phyloP scores from a whole-genome alignment of 2,329 filamentous ascomycete species.

The Cryphonectria carpinicola region DNA sequence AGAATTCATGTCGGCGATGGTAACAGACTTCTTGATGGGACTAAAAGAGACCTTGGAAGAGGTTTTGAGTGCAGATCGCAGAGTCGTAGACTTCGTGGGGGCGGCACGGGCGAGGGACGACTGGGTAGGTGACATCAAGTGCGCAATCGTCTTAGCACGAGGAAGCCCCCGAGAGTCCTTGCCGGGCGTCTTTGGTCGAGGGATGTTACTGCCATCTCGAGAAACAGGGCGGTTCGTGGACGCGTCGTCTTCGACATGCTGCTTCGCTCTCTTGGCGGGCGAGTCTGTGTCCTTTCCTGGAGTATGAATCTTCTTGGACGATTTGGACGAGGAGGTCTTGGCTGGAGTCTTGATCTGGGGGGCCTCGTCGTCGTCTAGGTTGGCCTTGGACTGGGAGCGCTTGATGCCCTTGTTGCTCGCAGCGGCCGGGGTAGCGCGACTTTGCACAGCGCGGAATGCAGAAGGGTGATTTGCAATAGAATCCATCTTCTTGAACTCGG shows the following conservation, averaged over 20 bases:
- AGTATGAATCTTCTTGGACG: conserved; percentile 36
- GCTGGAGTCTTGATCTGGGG: conserved; percentile 46
- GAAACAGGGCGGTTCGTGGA: conserved; percentile 67
- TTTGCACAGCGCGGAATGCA: conserved; percentile 66
- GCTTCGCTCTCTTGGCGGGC: conserved; percentile 72
- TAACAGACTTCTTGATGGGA: conserved; percentile 55
- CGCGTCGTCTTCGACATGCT: conserved; percentile 68
- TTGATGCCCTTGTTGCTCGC: conserved; percentile 48
- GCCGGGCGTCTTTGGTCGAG: conserved; percentile 51
- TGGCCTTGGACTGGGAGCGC: conserved; percentile 54
- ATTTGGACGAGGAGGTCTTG: conserved; percentile 37
- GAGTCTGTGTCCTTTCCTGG: conserved; percentile 40
- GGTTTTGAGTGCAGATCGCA: conserved; percentile 52
- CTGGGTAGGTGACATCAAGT: conserved; percentile 78
- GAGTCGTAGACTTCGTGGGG: conserved; percentile 55
- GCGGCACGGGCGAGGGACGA: conserved; percentile 67
- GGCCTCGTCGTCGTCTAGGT: conserved; percentile 64
- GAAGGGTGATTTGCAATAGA: conserved; percentile 89
- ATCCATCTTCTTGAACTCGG: conserved; percentile 96
- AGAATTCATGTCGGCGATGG: conserved; percentile 48
- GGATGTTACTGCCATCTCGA: conserved; percentile 53
- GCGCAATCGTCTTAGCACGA: conserved; percentile 55
- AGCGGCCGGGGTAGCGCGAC: conserved; percentile 54
- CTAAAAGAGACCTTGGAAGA: conserved; percentile 53
- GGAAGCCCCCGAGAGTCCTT: conserved; percentile 42